A percentile compares a stretch with the other conserved stretches of the same genome.
Evolutionary conservation across 1,284 basidiomycete genomes (phyloP).

Genomic region (Malassezia equina): DNA sequence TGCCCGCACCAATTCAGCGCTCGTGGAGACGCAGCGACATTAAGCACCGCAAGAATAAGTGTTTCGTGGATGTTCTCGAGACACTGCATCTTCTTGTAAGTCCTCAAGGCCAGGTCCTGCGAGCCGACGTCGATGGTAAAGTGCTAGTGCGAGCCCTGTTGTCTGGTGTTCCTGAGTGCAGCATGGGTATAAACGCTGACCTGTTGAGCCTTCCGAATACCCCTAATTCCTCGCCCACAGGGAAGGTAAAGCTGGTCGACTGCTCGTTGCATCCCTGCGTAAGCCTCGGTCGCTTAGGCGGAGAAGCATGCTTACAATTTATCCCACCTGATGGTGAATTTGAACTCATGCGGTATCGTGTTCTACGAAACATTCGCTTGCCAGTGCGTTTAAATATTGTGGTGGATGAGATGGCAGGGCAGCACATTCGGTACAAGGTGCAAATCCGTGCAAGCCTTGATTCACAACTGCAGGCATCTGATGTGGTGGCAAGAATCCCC

Average conservation of each 20-base stretch:
- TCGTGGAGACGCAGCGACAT: constrained; percentile 80
- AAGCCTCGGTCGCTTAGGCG: constrained; percentile 82
- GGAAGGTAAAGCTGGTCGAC: constrained; percentile 68
- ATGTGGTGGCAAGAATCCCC: constrained; percentile 83
- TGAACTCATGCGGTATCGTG: constrained; percentile 93
- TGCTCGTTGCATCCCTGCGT: constrained; percentile 99
- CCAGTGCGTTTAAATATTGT: constrained; percentile 83
- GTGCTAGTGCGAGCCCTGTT: constrained; percentile 97
- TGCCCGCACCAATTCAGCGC: constrained; percentile 62
- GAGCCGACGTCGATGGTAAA: constrained; percentile 96
- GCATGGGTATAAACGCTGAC: constrained; percentile 96
- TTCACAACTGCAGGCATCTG: constrained; percentile 81
- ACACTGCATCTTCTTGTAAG: constrained; percentile 89
- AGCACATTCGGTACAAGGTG: constrained; percentile 80
- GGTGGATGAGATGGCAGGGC: constrained; percentile 81
- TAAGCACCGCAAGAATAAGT: constrained; percentile 96
- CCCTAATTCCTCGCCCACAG: background rate
- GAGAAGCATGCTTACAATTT: constrained; percentile 83
- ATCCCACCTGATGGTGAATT: constrained; percentile 98
- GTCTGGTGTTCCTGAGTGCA: constrained; percentile 89
- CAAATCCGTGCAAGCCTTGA: constrained; percentile 81
- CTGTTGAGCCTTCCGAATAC: constrained; percentile 59
- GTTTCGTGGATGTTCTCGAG: constrained; percentile 95
- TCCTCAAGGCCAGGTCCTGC: constrained; percentile 82
- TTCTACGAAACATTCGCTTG: constrained; percentile 87